Base-by-base conservation (phyloP, 2,329 filamentous ascomycete genomes). In the Arthrocladium fulminans region DNA sequence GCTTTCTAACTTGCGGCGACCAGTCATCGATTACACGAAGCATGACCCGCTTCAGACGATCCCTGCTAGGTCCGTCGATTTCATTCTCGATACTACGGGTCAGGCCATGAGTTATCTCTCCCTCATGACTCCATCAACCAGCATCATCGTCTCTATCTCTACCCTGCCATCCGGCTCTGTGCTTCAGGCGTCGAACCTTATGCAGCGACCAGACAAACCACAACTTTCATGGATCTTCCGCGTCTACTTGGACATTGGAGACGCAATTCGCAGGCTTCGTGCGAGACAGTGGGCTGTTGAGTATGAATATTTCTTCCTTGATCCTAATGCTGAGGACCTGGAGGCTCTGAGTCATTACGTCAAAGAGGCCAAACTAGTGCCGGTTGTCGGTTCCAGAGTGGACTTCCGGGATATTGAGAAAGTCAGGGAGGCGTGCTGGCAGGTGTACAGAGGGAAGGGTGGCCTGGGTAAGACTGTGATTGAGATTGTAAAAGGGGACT, bases 21-120 rank as follows among this genome's bases (percentile, higher is more conserved):
- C 23, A 63, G 59, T 77, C 22, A 62, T 77, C 50, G 74, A 79
- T 56, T 79, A 79, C 60, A 69, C 64, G 47, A 69, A 61, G 37
- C 57, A 66, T 25, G 61, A 68, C 3, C 59, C 74, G 2, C 54
- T 60, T 25, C 51, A 65, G 4, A 60, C 48, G 13, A 65, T 76
- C 1, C 63, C 67, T 2, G 57, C 56, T 2, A 69, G 67, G 20
- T 70, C 62, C 15, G 68, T 77, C 2, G 75, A 79, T 54, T 68
- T 77, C 46, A 65, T 73, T 22, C 66, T 72, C 43, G 75, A 74
- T 57, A 77, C 75, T 19, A 67, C 71, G 32, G 67, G 65, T 52
- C 52, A 54, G 10, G 59, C 68, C 3, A 59, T 75, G 41, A 54
- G 60, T 2, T 66, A 64, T 25, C 64, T 76, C 65, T 50, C 67